Evolutionary conservation across 2,329 filamentous ascomycete species (phyloP), one percentile per base, ranked within the genome.

Genomic region (Bipolaris oryzae): DNA sequence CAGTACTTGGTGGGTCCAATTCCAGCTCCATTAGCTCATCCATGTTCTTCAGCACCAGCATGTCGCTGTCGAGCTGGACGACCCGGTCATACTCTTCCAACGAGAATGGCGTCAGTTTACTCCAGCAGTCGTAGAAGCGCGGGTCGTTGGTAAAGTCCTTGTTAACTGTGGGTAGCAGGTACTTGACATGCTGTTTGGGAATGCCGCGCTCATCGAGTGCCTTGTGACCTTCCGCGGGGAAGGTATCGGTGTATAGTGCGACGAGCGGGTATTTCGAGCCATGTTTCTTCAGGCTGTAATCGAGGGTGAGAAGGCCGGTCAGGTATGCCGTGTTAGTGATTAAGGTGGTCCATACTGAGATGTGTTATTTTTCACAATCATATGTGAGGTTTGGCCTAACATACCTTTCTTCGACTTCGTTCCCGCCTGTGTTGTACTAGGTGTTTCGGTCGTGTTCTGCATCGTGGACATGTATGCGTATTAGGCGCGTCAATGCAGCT

Each of bases 51-150:
- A 88, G 77, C 7, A 91, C 87, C 48, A 96, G 79, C 92, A 96
- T 96, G 78, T 96, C 92, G 70, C 88, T 89, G 78, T 96, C 92
- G 52, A 96, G 82, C 77, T 92, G 89, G 34, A 96, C 89, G 33
- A 96, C 85, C 38, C 92, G 85, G 23, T 88, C 82, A 78, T 93
- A 96, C 73, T 93, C 87, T 16, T 82, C 82, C 31, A 96, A 81
- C 20, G 85, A 87, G 74, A 96, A 96, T 5, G 89, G 87, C 15
- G 88, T 85, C 25, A 96, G 85, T 78, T 96, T 96, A 76, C 84
- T 90, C 91, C 92, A 96, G 82, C 89, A 92, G 76, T 96, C 91
- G 77, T 91, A 89, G 82, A 96, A 96, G 66, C 92, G 88, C 47
- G 89, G 87, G 76, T 96, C 92, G 59, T 89, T 85, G 68, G 81